phyloP scores from a whole-genome alignment of 805 yeast species.

The Cyberlindnera mississippiensis region DNA sequence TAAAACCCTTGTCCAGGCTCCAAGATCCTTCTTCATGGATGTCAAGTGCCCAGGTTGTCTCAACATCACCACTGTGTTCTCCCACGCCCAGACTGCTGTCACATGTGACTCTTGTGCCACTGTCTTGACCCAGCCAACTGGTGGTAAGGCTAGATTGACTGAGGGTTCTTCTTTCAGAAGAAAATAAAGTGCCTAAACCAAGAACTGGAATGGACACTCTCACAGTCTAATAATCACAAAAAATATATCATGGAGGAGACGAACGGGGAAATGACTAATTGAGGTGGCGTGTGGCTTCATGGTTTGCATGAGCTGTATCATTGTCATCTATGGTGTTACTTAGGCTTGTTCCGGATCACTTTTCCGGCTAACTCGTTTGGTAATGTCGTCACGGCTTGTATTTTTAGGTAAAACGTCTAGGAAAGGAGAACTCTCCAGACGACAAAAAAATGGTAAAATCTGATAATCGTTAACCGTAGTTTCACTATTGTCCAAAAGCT shows the following conservation, averaged over 20 bases:
- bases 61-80: conserved; percentile 98
- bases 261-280: conserved; percentile 1
- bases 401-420: conserved; percentile 5
- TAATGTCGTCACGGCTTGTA: conserved; percentile 12
- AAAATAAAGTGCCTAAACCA: conserved; percentile 54
- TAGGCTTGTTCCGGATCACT: no score
- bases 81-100: conserved; percentile 99
- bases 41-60: conserved; percentile 99
- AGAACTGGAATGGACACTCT: neutral
- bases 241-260: conserved; percentile 3
- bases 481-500: no score
- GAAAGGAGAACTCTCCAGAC: neutral
- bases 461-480: neutral
- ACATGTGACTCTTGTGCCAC: conserved; percentile 98
- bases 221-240: neutral
- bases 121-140: conserved; percentile 97
- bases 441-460: conserved; percentile 11
- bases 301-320: neutral
- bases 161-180: conserved; percentile 99
- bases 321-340: neutral
- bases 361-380: no score
- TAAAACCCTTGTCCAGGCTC: conserved; percentile 94
- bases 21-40: conserved; percentile 99
- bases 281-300: neutral
- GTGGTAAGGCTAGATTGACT: conserved; percentile 99